A percentile compares a stretch with the other conserved stretches of the same genome.
phyloP scores from a whole-genome alignment of 176 grass and related monocot species.

The Oryza glaberrima region DNA sequence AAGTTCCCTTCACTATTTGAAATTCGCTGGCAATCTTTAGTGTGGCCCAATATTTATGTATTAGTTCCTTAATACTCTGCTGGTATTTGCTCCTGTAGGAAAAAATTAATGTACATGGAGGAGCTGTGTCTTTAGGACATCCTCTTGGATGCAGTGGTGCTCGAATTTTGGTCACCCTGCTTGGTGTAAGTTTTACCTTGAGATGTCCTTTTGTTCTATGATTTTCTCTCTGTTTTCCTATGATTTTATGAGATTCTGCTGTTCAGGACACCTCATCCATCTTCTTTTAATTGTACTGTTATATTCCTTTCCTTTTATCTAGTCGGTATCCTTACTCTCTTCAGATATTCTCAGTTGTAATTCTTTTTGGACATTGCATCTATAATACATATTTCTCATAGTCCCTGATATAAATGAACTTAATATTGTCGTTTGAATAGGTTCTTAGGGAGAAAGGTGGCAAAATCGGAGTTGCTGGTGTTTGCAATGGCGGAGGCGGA shows the following conservation, averaged over 20 bases:
- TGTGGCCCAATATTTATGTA: background rate
- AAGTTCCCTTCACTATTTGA: background rate
- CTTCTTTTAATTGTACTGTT: background rate
- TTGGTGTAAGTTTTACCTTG: slow-evolving; percentile 67
- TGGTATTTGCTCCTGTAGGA: slow-evolving; percentile 41
- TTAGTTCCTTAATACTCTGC: background rate
- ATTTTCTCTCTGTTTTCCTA: background rate
- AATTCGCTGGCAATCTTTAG: background rate
- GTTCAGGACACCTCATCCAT: slow-evolving; percentile 6
- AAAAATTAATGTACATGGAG: slow-evolving; percentile 93
- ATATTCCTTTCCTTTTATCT: background rate
- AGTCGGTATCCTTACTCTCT: background rate
- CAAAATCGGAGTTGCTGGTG: slow-evolving; percentile 80
- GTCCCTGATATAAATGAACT: background rate
- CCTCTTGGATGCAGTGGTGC: slow-evolving; percentile 95
- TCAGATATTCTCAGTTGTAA: background rate
- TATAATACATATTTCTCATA: background rate
- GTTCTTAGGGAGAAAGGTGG: slow-evolving; percentile 71
- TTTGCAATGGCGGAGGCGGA: slow-evolving; percentile 94
- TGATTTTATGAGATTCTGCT: background rate
- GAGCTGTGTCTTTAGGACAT: slow-evolving; percentile 87
- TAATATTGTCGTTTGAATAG: slow-evolving; percentile 29
- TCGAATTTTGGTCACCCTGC: slow-evolving; percentile 81
- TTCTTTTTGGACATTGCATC: background rate
- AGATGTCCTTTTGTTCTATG: slow-evolving; percentile 6